Base-by-base conservation (phyloP, 2,329 filamentous ascomycete species). In the Fusarium gaditjirri region DNA sequence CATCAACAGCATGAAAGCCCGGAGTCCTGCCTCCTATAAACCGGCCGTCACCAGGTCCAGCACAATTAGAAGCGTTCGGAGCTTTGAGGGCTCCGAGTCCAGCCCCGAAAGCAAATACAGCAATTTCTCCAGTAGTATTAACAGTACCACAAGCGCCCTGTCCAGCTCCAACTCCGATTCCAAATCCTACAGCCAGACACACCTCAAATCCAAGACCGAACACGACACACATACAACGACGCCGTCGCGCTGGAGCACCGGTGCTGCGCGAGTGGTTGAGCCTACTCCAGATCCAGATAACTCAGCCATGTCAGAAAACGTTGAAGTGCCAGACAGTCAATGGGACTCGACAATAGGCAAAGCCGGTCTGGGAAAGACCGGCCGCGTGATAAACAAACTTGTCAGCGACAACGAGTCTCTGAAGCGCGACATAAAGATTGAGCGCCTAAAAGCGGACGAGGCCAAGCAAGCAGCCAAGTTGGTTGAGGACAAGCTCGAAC, bases 381-480 rank as follows among this genome's bases (percentile, higher is more conserved):
- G 92, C 13, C 86, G 92, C 38, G 92, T 94, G 57, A 95, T 96
- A 80, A 94, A 96, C 82, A 90, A 90, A 77, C 87, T 96, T 59
- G 93, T 94, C 78, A 91, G 91, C 58, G 93, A 95, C 78, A 94
- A 94, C 74, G 93, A 95, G 77, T 87, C 90, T 43, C 84, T 95
- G 49, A 93, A 93, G 75, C 88, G 93, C 57, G 93, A 95, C 71
- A 85, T 93, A 63, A 86, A 91, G 76, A 88, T 92, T 62, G 91
- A 93, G 80, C 85, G 86, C 25, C 79, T 92, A 60, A 87, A 87
- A 49, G 87, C 91, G 47, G 92, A 94, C 65, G 93, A 94, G 76
- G 87, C 91, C n/a, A 89, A 89, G 74, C 89, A 92, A 78, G 87
- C 89, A 8, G 87, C 91, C 16, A 89, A 89, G 68, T 85, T 93